phyloP scores from a whole-genome alignment of 768 basidiomycete species.

The Russula dissimulans region DNA sequence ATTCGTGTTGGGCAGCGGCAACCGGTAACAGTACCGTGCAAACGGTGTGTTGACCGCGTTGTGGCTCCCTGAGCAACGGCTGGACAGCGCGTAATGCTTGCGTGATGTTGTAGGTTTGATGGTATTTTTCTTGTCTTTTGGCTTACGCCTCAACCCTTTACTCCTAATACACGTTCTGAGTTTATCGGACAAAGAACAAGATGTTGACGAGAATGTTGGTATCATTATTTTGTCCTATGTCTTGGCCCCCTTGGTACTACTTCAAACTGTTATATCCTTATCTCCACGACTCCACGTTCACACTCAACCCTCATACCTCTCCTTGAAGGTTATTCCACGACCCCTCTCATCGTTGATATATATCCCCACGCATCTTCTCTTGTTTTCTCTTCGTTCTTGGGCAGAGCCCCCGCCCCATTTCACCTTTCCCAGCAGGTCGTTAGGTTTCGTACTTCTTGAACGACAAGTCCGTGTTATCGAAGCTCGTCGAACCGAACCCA shows the following conservation, averaged over 20 bases:
- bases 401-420: neutral
- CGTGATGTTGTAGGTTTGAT: constrained; percentile 8
- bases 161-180: neutral
- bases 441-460: neutral
- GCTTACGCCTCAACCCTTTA: neutral
- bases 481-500: neutral
- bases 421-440: neutral
- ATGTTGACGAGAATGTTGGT: constrained; percentile 5
- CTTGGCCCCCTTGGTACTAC: neutral
- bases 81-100: neutral
- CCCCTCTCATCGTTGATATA: neutral
- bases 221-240: constrained; percentile 9
- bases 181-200: constrained; percentile 1
- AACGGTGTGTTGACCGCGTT: constrained; percentile 10
- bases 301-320: neutral
- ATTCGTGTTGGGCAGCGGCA: neutral
- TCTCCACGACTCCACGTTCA: neutral
- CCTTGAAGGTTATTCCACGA: neutral
- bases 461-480: neutral
- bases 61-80: constrained; percentile 6
- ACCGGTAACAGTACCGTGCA: neutral
- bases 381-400: neutral
- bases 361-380: neutral
- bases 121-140: neutral
- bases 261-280: too few relatives aligned